phyloP scores from a whole-genome alignment of 208 protist species.

The Wallacemonas sp. region DNA sequence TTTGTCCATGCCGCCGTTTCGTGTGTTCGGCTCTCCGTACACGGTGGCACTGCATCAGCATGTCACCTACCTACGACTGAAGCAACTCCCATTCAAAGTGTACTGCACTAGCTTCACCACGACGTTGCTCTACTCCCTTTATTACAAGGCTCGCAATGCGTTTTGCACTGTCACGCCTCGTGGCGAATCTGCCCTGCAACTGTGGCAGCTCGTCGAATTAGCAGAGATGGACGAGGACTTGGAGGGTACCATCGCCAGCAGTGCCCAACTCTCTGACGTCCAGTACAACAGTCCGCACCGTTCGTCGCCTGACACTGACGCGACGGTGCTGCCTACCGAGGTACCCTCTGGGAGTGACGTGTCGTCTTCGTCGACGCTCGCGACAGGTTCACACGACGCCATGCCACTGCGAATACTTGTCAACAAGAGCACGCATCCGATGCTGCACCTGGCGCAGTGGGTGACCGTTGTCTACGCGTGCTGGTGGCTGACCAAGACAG shows the following conservation, averaged over 20 bases:
- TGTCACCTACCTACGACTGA: slow-evolving; percentile 82
- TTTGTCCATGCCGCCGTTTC: slow-evolving; percentile 45
- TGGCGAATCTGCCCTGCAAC: slow-evolving; percentile 46
- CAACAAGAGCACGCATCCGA: slow-evolving; percentile 63
- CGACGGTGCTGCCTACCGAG: too few relatives aligned
- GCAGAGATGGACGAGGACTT: slow-evolving; percentile 50
- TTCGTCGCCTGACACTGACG: too few relatives aligned
- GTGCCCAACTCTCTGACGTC: slow-evolving; percentile 4
- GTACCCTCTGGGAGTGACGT: background rate
- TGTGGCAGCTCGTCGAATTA: slow-evolving; percentile 78
- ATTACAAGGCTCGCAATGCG: slow-evolving; percentile 55
- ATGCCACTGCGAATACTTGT: slow-evolving; percentile 43
- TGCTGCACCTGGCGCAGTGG: slow-evolving; percentile 71
- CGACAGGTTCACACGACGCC: background rate
- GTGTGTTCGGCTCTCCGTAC: slow-evolving; percentile 84
- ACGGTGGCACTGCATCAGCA: slow-evolving; percentile 72
- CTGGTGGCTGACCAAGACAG: slow-evolving; percentile 83
- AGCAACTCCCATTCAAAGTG: slow-evolving; percentile 75
- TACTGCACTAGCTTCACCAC: slow-evolving; percentile 83
- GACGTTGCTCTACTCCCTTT: slow-evolving; percentile 64
- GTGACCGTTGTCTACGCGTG: slow-evolving; percentile 67
- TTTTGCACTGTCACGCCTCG: slow-evolving; percentile 69
- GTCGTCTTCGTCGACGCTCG: background rate
- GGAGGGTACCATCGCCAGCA: slow-evolving; percentile 16
- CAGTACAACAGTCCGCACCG: slow-evolving; percentile 14